These are phyloP conservation scores for Cudoniella acicularis DNA, from an alignment of 495 filamentous ascomycete genomes.

Conservation along the genomic window DNA sequence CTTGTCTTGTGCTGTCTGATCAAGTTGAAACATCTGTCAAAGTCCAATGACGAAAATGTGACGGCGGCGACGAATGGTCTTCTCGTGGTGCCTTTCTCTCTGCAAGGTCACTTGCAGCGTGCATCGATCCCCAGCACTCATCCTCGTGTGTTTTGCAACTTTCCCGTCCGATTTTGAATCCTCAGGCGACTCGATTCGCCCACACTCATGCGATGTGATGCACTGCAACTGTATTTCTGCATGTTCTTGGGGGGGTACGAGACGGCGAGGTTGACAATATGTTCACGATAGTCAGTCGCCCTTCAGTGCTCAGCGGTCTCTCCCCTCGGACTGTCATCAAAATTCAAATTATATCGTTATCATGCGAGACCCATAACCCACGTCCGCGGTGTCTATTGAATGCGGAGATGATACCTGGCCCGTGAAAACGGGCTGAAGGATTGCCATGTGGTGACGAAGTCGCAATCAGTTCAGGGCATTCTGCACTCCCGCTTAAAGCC, in stretches of 20 bases:
- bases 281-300: no score
- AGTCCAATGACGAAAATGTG: neutral
- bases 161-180: neutral
- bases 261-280: neutral
- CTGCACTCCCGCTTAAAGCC: no score
- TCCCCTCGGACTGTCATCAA: no score
- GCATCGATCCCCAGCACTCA: neutral
- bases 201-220: neutral
- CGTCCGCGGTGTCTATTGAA: neutral
- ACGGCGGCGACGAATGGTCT: neutral
- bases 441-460: neutral
- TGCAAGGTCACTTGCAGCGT: neutral
- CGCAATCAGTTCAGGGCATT: neutral
- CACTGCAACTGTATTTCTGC: neutral
- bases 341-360: no score
- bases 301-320: no score
- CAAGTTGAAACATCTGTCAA: neutral
- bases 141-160: neutral
- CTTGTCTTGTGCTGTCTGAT: neutral
- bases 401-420: neutral
- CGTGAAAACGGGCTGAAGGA: neutral
- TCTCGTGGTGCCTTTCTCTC: neutral
- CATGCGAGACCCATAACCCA: neutral
- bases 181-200: neutral
- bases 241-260: neutral